Evolutionary conservation across 2,329 filamentous ascomycete genomes (phyloP).

Genomic region (Alternaria sp.): DNA sequence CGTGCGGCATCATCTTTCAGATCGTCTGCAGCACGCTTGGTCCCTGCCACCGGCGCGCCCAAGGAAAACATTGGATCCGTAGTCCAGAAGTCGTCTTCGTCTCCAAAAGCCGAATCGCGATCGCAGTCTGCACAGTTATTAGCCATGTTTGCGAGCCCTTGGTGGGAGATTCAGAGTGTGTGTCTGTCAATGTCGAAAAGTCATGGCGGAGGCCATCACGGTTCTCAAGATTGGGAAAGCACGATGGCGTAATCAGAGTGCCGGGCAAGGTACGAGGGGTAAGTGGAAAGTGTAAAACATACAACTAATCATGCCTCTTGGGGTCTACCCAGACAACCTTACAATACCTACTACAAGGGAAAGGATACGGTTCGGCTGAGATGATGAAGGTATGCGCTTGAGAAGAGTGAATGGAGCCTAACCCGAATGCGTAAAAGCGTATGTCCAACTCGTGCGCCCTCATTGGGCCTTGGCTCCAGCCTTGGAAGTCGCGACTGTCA

Average conservation of each 20-base stretch:
- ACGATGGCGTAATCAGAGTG: constrained; percentile 1
- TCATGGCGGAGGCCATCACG: constrained; percentile 11
- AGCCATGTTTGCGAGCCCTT: constrained; percentile 33
- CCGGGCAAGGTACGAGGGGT: neutral
- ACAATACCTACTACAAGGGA: neutral
- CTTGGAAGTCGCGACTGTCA: neutral
- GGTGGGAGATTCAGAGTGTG: constrained; percentile 3
- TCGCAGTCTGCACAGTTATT: constrained; percentile 35
- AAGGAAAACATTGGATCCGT: constrained; percentile 36
- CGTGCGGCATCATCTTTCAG: constrained; percentile 22
- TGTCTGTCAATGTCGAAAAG: constrained; percentile 4
- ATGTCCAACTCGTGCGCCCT: constrained; percentile 5
- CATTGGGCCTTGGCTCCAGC: constrained; percentile 3
- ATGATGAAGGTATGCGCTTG: neutral
- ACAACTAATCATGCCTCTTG: constrained; percentile 2
- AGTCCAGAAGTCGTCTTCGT: constrained; percentile 33
- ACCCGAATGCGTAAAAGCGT: neutral
- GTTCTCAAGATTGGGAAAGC: constrained; percentile 7
- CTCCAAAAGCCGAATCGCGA: constrained; percentile 41
- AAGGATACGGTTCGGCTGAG: neutral
- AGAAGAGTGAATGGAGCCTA: constrained; percentile 6
- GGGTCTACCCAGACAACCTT: neutral
- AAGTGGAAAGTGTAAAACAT: neutral
- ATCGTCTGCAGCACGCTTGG: constrained; percentile 39
- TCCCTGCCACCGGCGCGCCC: constrained; percentile 35